Percentiles rank a stretch among this genome's conserved stretches.
Conservation (phyloP, 2,329 filamentous ascomycete genomes). For the Hymenoscyphus fraxineus region DNA sequence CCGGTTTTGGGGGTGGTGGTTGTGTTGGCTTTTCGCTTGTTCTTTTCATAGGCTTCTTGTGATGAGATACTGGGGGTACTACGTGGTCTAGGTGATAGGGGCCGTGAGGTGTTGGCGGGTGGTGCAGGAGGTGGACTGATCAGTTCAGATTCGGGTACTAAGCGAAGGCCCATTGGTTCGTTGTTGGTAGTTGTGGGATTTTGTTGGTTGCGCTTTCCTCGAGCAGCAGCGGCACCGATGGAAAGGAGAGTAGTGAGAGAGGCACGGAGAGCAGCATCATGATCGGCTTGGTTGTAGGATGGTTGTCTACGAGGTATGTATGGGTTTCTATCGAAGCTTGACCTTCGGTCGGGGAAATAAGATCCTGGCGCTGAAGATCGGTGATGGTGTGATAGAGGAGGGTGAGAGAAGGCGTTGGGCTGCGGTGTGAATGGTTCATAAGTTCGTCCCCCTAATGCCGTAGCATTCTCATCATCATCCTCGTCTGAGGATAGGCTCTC, state of each 20-base stretch:
- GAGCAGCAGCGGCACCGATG: conserved; percentile 87
- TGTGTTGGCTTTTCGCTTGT: conserved; percentile 45
- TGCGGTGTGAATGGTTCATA: conserved; percentile 68
- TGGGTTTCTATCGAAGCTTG: conserved; percentile 34
- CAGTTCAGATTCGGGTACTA: conserved; percentile 60
- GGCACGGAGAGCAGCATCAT: conserved; percentile 87
- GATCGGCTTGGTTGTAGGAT: conserved; percentile 72
- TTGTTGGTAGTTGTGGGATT: conserved; percentile 21
- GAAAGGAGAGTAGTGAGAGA: conserved; percentile 93
- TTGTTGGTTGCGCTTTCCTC: conserved; percentile 58
- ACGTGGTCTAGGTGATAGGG: conserved; percentile 26
- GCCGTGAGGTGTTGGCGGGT: conserved; percentile 30
- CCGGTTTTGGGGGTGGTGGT: conserved; percentile 18
- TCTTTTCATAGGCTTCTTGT: conserved; percentile 40
- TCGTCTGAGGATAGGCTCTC: conserved; percentile 40
- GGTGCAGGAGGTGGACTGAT: conserved; percentile 35
- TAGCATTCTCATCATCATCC: conserved; percentile 72
- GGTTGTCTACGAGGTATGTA: conserved; percentile 38
- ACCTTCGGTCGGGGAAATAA: conserved; percentile 28
- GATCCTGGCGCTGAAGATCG: conserved; percentile 38
- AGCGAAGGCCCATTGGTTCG: conserved; percentile 49
- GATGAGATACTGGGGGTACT: conserved; percentile 26
- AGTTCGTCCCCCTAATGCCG: conserved; percentile 62
- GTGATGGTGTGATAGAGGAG: conserved; percentile 51
- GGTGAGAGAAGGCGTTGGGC: conserved; percentile 88